Base-by-base conservation (phyloP, 2,329 filamentous ascomycete species). In the Drechslerella stenobrocha region DNA sequence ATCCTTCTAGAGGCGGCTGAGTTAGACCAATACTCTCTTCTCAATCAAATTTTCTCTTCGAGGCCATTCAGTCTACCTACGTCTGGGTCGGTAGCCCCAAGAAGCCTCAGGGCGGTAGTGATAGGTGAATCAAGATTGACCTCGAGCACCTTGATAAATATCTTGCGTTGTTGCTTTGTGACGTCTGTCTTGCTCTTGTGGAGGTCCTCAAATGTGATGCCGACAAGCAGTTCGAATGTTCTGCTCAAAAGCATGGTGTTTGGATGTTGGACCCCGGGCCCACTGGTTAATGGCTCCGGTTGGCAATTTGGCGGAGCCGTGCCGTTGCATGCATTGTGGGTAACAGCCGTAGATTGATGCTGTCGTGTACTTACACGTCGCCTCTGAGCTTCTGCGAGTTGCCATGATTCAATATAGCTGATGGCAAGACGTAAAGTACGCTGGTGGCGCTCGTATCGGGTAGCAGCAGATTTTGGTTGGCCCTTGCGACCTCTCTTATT, bases 71-170 rank as follows among this genome's bases (percentile, higher is more conserved):
- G 13, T 32, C 13, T 37, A 6, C 37, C 44, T 55, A 45, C 51
- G 15, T 55, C 45, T 18, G 51, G 51, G 22, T 55, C 24, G 13
- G 51, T 55, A 2, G 51, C 51, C 1, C 51, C 51, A 7, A 55
- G 26, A 6, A 46, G 3, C 26, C 51, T 40, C 3, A 55, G 37
- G 6, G 45, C 37, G 1, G 35, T 55, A 4, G 51, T 23, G 6
- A 55, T 23, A 9, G 51, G 51, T 1, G 37, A 26, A n/a, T 32
- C 7, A 11, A 8, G 26, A 5, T 32, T 23, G 2, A 55, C 1
- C 8, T 32, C 18, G 11, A 20, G 51, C 4, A 55, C 22, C 2
- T 23, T 55, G 3, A 55, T 13, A n/a, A 23, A 20, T 13, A 34
- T 52, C n/a, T 42, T 52, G 5, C 23, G 13, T 8, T 40, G 20